These are phyloP conservation scores for Ascosphaera apis DNA, from an alignment of 2,329 filamentous ascomycete species.

Conservation along the genomic window DNA sequence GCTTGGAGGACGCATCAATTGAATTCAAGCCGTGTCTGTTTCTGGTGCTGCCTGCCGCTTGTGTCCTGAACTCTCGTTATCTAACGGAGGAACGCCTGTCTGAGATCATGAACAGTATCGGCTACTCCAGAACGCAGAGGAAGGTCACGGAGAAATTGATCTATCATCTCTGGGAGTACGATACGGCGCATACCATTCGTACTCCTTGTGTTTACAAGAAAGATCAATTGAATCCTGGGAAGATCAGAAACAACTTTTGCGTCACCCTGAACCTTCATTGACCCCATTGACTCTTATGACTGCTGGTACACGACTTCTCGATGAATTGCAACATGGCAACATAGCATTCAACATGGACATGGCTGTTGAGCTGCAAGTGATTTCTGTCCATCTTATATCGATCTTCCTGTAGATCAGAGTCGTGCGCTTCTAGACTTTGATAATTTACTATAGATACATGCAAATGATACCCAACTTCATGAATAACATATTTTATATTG, in stretches of 20 bases:
- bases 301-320: too few species aligned
- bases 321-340: too few species aligned
- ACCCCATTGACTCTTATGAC: slow-evolving; percentile 9
- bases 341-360: too few species aligned
- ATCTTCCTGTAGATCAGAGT: too few species aligned
- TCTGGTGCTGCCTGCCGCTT: slow-evolving; percentile 70
- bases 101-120: slow-evolving; percentile 53
- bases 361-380: too few species aligned
- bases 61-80: slow-evolving; percentile 76
- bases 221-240: slow-evolving; percentile 51
- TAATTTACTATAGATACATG: too few species aligned
- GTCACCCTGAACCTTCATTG: slow-evolving; percentile 35
- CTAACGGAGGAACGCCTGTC: slow-evolving; percentile 47
- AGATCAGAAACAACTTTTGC: slow-evolving; percentile 71
- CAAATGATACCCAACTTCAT: too few species aligned
- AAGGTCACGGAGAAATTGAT: slow-evolving; percentile 67
- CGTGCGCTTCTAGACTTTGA: too few species aligned
- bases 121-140: slow-evolving; percentile 40
- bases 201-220: slow-evolving; percentile 34
- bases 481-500: too few species aligned
- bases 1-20: slow-evolving; percentile 5
- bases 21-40: slow-evolving; percentile 39
- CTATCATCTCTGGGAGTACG: slow-evolving; percentile 63
- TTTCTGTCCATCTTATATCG: too few species aligned
- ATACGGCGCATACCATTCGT: slow-evolving; percentile 4